These are phyloP conservation scores for Ceratocystis alfenasii DNA, from an alignment of 2,329 filamentous ascomycete genomes.

Conservation along the genomic window DNA sequence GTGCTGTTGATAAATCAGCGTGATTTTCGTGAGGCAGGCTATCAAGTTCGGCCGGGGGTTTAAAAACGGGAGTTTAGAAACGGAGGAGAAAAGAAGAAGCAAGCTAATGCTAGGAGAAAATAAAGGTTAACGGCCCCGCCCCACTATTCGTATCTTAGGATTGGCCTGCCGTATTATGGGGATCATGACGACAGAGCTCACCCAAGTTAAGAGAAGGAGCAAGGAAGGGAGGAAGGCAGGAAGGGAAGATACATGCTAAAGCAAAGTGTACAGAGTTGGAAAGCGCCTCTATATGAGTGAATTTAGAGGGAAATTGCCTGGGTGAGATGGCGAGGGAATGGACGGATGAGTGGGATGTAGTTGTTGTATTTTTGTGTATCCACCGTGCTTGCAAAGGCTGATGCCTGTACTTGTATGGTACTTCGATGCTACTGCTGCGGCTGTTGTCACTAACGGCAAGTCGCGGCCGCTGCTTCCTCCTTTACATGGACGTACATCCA, in stretches of 20 bases:
- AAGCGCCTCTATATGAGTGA: neutral
- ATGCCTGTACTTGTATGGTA: neutral
- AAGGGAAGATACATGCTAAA: neutral
- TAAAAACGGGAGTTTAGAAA: neutral
- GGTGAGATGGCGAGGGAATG: neutral
- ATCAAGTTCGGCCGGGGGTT: neutral
- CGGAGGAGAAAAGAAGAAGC: slow-evolving; percentile 4
- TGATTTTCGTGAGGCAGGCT: neutral
- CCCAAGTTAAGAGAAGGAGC: neutral
- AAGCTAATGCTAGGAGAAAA: neutral
- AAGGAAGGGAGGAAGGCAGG: neutral
- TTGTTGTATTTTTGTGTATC: neutral
- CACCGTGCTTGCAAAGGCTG: neutral
- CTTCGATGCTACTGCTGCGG: neutral
- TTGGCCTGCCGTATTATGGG: neutral
- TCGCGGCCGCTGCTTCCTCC: neutral
- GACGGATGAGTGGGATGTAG: neutral
- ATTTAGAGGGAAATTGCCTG: neutral
- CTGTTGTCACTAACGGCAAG: neutral
- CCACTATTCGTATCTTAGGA: neutral
- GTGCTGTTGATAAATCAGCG: neutral
- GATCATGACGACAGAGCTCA: neutral
- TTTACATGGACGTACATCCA: neutral
- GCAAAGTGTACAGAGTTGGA: too few species aligned
- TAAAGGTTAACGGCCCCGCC: neutral